Evolutionary conservation across 2,329 filamentous ascomycete species (phyloP).

Genomic region (Colletotrichum sp.): DNA sequence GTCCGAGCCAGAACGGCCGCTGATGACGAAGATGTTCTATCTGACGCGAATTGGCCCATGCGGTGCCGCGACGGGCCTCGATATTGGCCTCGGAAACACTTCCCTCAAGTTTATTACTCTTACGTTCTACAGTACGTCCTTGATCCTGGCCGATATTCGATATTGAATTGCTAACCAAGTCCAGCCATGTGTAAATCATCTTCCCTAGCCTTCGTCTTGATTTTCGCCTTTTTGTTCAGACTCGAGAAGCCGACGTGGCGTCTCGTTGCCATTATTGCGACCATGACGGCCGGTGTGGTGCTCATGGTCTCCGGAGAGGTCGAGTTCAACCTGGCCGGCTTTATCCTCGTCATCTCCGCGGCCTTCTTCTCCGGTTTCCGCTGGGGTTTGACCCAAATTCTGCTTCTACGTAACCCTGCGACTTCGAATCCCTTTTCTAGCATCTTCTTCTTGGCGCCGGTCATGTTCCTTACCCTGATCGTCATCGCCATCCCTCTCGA

Average conservation of each 20-base stretch:
- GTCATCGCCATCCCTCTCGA: constrained; percentile 86
- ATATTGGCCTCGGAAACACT: constrained; percentile 95
- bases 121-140: constrained; percentile 83
- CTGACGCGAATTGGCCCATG: constrained; percentile 90
- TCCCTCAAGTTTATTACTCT: constrained; percentile 95
- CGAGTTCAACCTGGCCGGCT: constrained; percentile 85
- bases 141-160: neutral
- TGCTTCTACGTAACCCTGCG: constrained; percentile 90
- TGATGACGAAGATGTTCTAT: constrained; percentile 92
- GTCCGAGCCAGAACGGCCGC: constrained; percentile 57
- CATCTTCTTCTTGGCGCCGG: constrained; percentile 95
- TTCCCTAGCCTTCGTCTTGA: constrained; percentile 89
- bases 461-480: constrained; percentile 90
- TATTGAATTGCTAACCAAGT: constrained; percentile 25
- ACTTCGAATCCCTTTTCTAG: constrained; percentile 96
- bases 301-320: constrained; percentile 99
- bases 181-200: constrained; percentile 98
- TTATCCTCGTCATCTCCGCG: constrained; percentile 89
- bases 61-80: constrained; percentile 88
- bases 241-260: constrained; percentile 88
- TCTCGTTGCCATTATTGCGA: constrained; percentile 83
- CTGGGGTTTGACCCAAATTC: constrained; percentile 97
- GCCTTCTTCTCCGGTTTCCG: constrained; percentile 96
- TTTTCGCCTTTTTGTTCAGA: constrained; percentile 94
- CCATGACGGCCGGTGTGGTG: constrained; percentile 91